These are phyloP conservation scores for Spencermartinsiella ligniputridi DNA, from an alignment of 1,139 yeast genomes.

Conservation along the genomic window DNA sequence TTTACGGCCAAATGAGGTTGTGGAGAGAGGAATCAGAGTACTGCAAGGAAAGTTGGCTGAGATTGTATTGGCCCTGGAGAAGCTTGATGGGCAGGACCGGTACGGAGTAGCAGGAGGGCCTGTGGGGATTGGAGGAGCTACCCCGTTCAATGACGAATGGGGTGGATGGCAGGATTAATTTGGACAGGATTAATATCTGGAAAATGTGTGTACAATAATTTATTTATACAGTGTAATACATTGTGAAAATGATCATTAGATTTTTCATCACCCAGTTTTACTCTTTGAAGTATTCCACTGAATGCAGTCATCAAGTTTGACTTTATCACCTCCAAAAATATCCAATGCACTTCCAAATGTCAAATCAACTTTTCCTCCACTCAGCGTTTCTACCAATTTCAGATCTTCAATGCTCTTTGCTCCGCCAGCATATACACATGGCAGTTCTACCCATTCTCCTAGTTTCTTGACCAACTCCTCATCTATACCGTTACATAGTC, in stretches of 20 bases:
- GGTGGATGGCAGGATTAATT: constrained; percentile 2
- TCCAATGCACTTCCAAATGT: constrained; percentile 92
- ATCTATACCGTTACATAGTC: constrained; percentile 89
- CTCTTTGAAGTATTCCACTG: constrained; percentile 51
- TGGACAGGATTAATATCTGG: neutral
- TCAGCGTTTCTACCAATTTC: constrained; percentile 55
- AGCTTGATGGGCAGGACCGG: constrained; percentile 17
- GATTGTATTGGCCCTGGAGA: constrained; percentile 74
- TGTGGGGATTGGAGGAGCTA: constrained; percentile 5
- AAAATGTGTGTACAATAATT: neutral
- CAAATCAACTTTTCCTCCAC: constrained; percentile 79
- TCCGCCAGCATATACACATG: constrained; percentile 95
- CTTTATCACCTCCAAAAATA: constrained; percentile 84
- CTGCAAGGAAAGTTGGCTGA: constrained; percentile 89
- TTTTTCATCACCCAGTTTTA: too few species aligned
- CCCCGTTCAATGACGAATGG: constrained; percentile 7
- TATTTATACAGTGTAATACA: too few species aligned
- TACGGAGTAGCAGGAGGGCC: constrained; percentile 5
- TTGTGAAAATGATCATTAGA: too few species aligned
- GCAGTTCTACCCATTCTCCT: constrained; percentile 77
- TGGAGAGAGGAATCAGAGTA: constrained; percentile 74
- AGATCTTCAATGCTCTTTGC: constrained; percentile 73
- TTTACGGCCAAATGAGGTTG: constrained; percentile 84
- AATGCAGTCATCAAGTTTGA: constrained; percentile 68
- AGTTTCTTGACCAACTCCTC: constrained; percentile 63